Evolutionary conservation across 2,329 filamentous ascomycete species (phyloP).

Genomic region (Pseudogymnoascus sp.): DNA sequence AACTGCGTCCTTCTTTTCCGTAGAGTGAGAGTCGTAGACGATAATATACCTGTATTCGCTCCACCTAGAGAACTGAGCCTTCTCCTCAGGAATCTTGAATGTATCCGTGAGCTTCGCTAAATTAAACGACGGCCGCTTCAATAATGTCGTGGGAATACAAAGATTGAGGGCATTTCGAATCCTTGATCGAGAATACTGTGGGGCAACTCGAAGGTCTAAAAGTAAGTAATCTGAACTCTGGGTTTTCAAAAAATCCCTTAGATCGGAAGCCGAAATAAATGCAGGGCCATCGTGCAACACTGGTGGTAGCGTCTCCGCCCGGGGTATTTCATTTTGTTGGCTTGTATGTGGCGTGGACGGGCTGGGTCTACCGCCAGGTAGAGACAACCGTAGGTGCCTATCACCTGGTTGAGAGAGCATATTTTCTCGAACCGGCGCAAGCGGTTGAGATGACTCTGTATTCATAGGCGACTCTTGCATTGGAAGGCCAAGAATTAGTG

Average conservation of each 20-base stretch:
- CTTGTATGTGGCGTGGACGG: constrained; percentile 30
- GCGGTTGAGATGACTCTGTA: constrained; percentile 31
- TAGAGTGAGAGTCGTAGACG: constrained; percentile 75
- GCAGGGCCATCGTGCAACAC: constrained; percentile 38
- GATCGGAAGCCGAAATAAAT: constrained; percentile 45
- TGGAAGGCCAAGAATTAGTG: constrained; percentile 34
- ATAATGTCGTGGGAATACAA: constrained; percentile 86
- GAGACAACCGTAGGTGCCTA: constrained; percentile 45
- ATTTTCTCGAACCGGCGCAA: constrained; percentile 15
- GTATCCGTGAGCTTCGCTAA: constrained; percentile 80
- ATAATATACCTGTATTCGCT: constrained; percentile 64
- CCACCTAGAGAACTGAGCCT: constrained; percentile 70
- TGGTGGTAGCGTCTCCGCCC: constrained; percentile 47
- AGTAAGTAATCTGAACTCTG: constrained; percentile 44
- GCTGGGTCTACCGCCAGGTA: constrained; percentile 40
- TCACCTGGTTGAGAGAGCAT: constrained; percentile 34
- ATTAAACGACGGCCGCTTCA: constrained; percentile 87
- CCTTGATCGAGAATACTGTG: constrained; percentile 67
- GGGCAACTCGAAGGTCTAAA: constrained; percentile 78
- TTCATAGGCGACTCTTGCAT: constrained; percentile 39
- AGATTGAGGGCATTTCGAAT: constrained; percentile 79
- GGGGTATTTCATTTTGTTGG: constrained; percentile 16
- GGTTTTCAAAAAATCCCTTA: constrained; percentile 47
- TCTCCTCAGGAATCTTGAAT: constrained; percentile 64
- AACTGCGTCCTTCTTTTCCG: constrained; percentile 69